Conservation (phyloP, 1,284 basidiomycete genomes). For the Boletus mariae region DNA sequence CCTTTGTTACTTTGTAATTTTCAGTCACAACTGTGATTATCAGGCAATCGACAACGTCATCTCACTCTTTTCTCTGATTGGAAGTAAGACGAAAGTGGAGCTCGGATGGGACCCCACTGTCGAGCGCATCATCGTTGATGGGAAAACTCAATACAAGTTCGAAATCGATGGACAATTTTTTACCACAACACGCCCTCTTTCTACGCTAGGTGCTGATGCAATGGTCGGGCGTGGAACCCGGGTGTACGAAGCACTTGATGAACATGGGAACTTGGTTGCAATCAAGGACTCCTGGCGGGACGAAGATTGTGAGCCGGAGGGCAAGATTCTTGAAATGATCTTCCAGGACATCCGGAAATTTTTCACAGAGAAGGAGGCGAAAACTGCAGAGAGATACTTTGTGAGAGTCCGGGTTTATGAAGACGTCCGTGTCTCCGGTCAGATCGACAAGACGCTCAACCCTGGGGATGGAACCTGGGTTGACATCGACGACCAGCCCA, state of each 20-base stretch:
- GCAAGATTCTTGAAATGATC: background rate
- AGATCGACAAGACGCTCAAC: background rate
- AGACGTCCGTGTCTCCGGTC: background rate
- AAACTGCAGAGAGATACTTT: background rate
- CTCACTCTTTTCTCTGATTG: constrained; percentile 2
- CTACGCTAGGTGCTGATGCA: background rate
- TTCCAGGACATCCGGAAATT: background rate
- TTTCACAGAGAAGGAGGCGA: background rate
- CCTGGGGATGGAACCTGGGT: background rate
- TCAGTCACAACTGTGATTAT: background rate
- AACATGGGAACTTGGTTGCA: background rate
- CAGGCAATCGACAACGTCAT: constrained; percentile 4
- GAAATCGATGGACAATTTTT: background rate
- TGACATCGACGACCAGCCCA: background rate
- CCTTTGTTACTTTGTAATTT: background rate
- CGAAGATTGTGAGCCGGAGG: background rate
- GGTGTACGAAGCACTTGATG: background rate
- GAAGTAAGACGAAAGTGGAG: background rate
- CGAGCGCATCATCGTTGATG: background rate
- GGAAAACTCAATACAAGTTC: constrained; percentile 6
- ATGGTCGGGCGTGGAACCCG: background rate
- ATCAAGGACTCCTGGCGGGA: background rate
- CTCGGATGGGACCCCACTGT: constrained; percentile 19
- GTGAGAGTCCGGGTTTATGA: constrained; percentile 1
- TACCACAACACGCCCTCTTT: background rate